Conservation (phyloP, 306 rosid genomes). For the Fragaria nilgerrensis region DNA sequence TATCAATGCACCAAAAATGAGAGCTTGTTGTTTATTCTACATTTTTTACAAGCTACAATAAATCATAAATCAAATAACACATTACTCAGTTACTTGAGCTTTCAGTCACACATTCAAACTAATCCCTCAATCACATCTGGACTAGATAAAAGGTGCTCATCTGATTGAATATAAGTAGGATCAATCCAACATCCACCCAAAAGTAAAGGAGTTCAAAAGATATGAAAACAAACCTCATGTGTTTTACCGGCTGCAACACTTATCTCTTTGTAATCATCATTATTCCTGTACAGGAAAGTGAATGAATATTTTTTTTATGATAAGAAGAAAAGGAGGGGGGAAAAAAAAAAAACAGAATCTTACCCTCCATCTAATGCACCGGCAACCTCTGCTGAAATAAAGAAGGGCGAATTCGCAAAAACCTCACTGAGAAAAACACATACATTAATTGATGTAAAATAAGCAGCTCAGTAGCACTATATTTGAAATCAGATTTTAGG, state of each 20-base stretch:
- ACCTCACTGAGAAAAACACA: conserved; percentile 62
- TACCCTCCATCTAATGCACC: conserved; percentile 68
- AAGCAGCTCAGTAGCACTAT: conserved; percentile 18
- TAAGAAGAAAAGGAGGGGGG: background rate
- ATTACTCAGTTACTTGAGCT: background rate
- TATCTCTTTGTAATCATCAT: conserved; percentile 75
- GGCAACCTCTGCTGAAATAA: conserved; percentile 87
- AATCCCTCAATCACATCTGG: background rate
- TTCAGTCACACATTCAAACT: background rate
- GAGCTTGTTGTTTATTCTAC: background rate
- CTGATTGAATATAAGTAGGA: background rate
- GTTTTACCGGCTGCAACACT: conserved; percentile 81
- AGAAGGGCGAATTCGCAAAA: conserved; percentile 88
- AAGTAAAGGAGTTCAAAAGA: conserved; percentile 9
- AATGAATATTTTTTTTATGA: background rate
- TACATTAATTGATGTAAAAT: conserved; percentile 26
- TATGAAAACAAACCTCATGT: conserved; percentile 60
- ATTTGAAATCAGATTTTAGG: background rate
- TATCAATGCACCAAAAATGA: background rate
- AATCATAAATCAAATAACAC: background rate
- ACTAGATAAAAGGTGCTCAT: background rate
- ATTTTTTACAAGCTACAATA: background rate
- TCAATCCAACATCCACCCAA: conserved; percentile 1
- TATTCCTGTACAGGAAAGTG: conserved; percentile 44
- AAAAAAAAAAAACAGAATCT: conserved; percentile 4